These are phyloP conservation scores for Sphaerostilbella broomeana DNA, from an alignment of 2,329 filamentous ascomycete species.

Conservation along the genomic window DNA sequence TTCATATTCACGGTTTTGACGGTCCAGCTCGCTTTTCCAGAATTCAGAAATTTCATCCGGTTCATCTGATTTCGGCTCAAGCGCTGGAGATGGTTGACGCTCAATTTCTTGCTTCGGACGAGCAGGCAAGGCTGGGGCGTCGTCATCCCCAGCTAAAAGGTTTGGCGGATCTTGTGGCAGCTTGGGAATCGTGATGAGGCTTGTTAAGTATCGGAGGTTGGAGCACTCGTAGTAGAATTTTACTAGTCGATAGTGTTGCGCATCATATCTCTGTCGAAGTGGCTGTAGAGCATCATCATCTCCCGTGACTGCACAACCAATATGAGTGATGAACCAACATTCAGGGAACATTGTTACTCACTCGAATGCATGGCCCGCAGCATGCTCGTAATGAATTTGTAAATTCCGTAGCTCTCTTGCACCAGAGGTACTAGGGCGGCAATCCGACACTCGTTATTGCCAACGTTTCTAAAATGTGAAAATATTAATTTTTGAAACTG, in stretches of 20 bases:
- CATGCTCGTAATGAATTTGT: constrained; percentile 99
- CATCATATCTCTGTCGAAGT: constrained; percentile 81
- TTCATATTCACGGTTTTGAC: constrained; percentile 91
- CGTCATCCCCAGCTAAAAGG: constrained; percentile 76
- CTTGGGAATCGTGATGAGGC: constrained; percentile 92
- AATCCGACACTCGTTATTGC: constrained; percentile 95
- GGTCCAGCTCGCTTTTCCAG: constrained; percentile 87
- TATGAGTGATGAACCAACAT: constrained; percentile 16
- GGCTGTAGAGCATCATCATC: constrained; percentile 90
- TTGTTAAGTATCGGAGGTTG: constrained; percentile 92
- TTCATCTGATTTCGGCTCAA: constrained; percentile 61
- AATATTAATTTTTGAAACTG: constrained; percentile 98
- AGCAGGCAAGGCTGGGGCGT: constrained; percentile 73
- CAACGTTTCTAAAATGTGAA: constrained; percentile 84
- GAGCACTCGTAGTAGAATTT: constrained; percentile 99
- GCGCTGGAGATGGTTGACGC: constrained; percentile 60
- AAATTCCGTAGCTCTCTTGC: constrained; percentile 97
- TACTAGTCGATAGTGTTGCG: constrained; percentile 91
- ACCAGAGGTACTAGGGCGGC: constrained; percentile 89
- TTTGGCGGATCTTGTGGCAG: constrained; percentile 91
- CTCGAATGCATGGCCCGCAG: constrained; percentile 93
- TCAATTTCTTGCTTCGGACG: constrained; percentile 71
- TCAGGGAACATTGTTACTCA: constrained; percentile 36
- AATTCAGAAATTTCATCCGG: constrained; percentile 96
- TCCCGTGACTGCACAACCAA: constrained; percentile 60